These are phyloP conservation scores for Solanum sitiens DNA, from an alignment of 257 asterid genomes.

Conservation along the genomic window DNA sequence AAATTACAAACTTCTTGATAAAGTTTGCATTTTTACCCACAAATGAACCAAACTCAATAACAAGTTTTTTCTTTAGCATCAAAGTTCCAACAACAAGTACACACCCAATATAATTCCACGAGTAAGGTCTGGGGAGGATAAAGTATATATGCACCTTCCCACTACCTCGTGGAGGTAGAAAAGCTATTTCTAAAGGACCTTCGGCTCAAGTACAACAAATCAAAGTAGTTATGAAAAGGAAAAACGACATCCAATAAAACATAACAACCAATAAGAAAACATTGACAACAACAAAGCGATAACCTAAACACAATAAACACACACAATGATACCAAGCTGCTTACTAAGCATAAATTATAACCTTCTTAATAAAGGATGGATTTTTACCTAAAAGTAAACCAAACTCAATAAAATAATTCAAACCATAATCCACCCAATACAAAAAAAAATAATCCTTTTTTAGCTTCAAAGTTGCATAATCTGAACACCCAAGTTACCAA, in stretches of 20 bases:
- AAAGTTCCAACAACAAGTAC: background rate
- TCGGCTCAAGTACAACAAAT: background rate
- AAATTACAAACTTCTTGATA: slow-evolving; percentile 30
- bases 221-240: background rate
- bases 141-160: background rate
- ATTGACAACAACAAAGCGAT: background rate
- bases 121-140: background rate
- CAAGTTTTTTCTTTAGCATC: background rate
- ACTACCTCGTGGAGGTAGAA: background rate
- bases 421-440: background rate
- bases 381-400: slow-evolving; percentile 20
- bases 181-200: background rate
- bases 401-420: slow-evolving; percentile 2
- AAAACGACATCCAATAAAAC: background rate
- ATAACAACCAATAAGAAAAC: background rate
- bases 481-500: background rate
- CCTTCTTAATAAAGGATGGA: slow-evolving; percentile 12
- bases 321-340: background rate
- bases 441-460: background rate
- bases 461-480: background rate
- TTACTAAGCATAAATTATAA: slow-evolving; percentile 28
- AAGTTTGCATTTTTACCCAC: slow-evolving; percentile 22
- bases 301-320: background rate
- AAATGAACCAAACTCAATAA: slow-evolving; percentile 7
- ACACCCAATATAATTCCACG: background rate